Evolutionary conservation across 1,284 basidiomycete species (phyloP).

Genomic region (Rhodotorula sp.): DNA sequence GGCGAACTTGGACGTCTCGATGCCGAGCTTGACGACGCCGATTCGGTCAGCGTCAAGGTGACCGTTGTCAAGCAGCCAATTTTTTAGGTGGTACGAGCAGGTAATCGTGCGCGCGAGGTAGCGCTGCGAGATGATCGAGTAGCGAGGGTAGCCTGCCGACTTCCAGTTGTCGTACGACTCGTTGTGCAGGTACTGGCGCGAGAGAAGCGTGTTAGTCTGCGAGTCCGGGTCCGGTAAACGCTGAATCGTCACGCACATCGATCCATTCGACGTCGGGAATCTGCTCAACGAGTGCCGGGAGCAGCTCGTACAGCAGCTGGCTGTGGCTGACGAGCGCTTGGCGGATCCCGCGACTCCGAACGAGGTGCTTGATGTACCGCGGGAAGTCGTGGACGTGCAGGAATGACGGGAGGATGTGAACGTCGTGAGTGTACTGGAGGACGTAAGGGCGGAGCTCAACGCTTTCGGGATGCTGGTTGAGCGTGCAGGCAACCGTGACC

Average conservation of each 20-base stretch:
- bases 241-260: conserved; percentile 16
- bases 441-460: conserved; percentile 36
- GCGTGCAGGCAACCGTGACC: conserved; percentile 39
- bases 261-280: conserved; percentile 38
- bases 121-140: conserved; percentile 39
- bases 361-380: conserved; percentile 38
- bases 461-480: conserved; percentile 33
- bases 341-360: conserved; percentile 22
- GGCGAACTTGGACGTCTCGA: conserved; percentile 28
- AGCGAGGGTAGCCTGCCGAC: conserved; percentile 39
- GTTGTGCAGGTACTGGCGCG: conserved; percentile 40
- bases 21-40: conserved; percentile 43
- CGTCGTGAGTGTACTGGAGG: conserved; percentile 42
- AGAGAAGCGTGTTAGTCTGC: neutral
- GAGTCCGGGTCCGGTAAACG: too few species aligned
- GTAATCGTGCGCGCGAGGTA: conserved; percentile 42
- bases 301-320: conserved; percentile 39
- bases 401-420: conserved; percentile 36
- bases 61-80: conserved; percentile 35
- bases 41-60: conserved; percentile 31
- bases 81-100: conserved; percentile 38
- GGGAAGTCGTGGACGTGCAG: conserved; percentile 36
- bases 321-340: conserved; percentile 36
- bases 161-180: conserved; percentile 42
- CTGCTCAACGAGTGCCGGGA: conserved; percentile 38